phyloP scores from a whole-genome alignment of 2,329 filamentous ascomycete species.

The Aspergillus ibericus region DNA sequence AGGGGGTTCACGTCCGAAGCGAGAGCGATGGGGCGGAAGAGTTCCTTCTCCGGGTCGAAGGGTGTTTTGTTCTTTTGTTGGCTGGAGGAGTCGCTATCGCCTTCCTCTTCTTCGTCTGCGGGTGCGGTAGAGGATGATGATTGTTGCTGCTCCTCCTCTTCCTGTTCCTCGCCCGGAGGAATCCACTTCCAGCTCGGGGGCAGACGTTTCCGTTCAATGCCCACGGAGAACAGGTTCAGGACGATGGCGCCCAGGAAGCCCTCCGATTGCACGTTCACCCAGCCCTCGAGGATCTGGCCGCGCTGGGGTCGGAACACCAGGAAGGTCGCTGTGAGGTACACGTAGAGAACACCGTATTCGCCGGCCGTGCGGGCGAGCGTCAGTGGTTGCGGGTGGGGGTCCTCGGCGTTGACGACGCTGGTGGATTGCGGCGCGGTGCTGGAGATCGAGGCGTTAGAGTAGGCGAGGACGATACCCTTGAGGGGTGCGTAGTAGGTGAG shows the following conservation, averaged over 20 bases:
- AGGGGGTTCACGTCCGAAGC: slow-evolving; percentile 1
- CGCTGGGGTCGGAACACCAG: slow-evolving; percentile 75
- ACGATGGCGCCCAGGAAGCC: slow-evolving; percentile 86
- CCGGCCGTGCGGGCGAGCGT: slow-evolving; percentile 55
- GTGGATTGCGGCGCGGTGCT: slow-evolving; percentile 40
- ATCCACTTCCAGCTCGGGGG: slow-evolving; percentile 81
- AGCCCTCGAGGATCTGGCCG: slow-evolving; percentile 74
- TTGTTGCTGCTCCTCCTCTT: slow-evolving; percentile 11
- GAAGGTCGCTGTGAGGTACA: slow-evolving; percentile 86
- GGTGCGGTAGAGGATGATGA: neutral
- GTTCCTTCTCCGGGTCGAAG: slow-evolving; percentile 41
- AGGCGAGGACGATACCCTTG: slow-evolving; percentile 58
- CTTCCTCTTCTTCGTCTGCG: slow-evolving; percentile 30
- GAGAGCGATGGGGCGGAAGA: slow-evolving; percentile 25
- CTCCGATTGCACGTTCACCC: slow-evolving; percentile 81
- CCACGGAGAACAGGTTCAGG: slow-evolving; percentile 89
- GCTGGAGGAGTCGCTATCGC: slow-evolving; percentile 12
- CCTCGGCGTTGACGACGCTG: slow-evolving; percentile 26
- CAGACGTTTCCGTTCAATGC: slow-evolving; percentile 73
- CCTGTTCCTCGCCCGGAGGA: slow-evolving; percentile 50
- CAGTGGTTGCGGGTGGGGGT: slow-evolving; percentile 38
- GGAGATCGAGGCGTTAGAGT: slow-evolving; percentile 48
- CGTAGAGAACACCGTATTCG: slow-evolving; percentile 83
- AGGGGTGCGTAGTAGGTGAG: slow-evolving; percentile 63
- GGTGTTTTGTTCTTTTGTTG: slow-evolving; percentile 2